Percentiles rank a stretch among this genome's conserved stretches.
Evolutionary conservation across 306 rosid species (phyloP).

Genomic region (Senna tora): DNA sequence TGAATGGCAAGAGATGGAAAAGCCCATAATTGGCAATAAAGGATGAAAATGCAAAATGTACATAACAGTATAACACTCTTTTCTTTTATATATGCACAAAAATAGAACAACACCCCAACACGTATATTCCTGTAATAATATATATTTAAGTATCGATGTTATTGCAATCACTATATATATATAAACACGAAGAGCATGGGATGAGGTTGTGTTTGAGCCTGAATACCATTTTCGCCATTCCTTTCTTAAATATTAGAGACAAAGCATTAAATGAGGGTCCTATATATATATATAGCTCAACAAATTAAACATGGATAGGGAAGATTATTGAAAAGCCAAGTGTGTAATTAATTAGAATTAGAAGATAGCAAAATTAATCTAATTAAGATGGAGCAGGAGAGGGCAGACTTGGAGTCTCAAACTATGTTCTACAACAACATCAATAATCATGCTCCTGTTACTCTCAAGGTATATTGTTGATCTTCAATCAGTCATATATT

Average conservation of each 20-base stretch:
- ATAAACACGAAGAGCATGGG: neutral
- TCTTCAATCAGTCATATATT: too few species aligned
- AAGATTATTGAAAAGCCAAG: neutral
- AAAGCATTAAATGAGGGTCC: neutral
- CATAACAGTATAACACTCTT: neutral
- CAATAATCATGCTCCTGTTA: conserved; percentile 45
- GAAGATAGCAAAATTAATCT: neutral
- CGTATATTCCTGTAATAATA: neutral
- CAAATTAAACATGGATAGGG: too few species aligned
- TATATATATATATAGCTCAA: too few species aligned
- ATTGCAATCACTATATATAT: neutral
- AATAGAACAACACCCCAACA: neutral
- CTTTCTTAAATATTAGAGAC: conserved; percentile 8
- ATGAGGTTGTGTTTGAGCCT: conserved; percentile 1
- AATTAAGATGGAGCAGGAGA: conserved; percentile 36
- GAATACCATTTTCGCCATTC: neutral
- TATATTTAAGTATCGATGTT: too few species aligned
- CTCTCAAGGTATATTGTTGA: conserved; percentile 52
- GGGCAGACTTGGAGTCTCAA: conserved; percentile 59
- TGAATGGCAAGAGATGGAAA: too few species aligned
- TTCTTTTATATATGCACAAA: neutral
- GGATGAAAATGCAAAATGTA: neutral
- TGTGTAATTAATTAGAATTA: neutral
- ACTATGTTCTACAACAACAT: conserved; percentile 39
- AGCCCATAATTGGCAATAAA: neutral